Evolutionary conservation across 2,329 filamentous ascomycete species (phyloP).

Genomic region (Rutstroemia sp.): DNA sequence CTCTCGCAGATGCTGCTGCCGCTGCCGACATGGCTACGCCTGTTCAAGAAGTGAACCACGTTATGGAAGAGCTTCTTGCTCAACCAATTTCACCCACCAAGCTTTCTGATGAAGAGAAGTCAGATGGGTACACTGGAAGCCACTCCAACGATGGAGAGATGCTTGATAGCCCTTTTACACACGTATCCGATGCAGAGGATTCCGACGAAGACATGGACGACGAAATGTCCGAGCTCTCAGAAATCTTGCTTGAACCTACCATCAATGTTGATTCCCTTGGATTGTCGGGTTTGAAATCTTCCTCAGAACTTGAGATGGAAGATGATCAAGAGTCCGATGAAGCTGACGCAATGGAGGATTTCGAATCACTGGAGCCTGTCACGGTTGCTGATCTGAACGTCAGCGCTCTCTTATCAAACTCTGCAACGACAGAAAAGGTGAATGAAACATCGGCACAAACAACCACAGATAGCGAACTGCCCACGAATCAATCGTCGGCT

Average conservation of each 20-base stretch:
- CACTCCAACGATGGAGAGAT: too few relatives aligned
- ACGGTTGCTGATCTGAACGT: conserved; percentile 3
- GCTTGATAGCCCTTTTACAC: background rate
- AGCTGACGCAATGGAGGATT: conserved; percentile 6
- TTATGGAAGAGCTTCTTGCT: conserved; percentile 1
- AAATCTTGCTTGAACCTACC: conserved; percentile 2
- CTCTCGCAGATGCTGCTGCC: background rate
- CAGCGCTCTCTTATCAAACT: background rate
- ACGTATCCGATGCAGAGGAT: background rate
- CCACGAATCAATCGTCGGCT: conserved; percentile 7
- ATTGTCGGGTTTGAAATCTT: background rate
- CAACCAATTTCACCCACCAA: background rate
- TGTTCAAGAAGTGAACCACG: background rate
- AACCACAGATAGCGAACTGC: conserved; percentile 10
- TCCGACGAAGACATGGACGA: conserved; percentile 1
- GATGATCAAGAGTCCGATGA: background rate
- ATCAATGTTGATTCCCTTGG: background rate
- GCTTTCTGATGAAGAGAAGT: background rate
- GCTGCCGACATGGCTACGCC: background rate
- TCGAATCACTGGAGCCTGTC: conserved; percentile 13
- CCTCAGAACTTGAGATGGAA: background rate
- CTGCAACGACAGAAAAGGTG: background rate
- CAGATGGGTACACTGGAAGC: background rate
- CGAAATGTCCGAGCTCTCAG: background rate
- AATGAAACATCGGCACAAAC: conserved; percentile 11